Evolutionary conservation across 306 rosid species (phyloP), one percentile per base, ranked within the genome.

Genomic region (Cicer chorassanicum): DNA sequence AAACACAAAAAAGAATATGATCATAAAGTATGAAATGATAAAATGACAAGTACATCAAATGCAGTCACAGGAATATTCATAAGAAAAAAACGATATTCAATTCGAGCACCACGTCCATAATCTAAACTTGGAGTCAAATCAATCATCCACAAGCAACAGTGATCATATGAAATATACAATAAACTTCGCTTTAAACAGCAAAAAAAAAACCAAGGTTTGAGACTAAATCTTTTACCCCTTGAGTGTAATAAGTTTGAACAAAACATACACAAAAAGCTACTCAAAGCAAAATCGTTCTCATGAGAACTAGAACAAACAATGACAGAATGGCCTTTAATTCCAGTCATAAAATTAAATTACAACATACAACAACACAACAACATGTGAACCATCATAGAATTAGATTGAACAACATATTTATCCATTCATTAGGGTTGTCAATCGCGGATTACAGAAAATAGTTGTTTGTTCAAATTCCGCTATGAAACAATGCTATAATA

Each of bases 41-140:
- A 29, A 59, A 59, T 59, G 42, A 29, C 42, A 6, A 24, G 16
- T 59, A 11, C 65, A 59, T 59, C 42, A 59, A 59, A 59, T 29
- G 15, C 16, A 21, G 42, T 15, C 24, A 15, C 13, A 40, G 69
- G 50, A 49, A 16, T 40, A 4, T 15, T 64, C 50, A 40, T 34
- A 66, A 21, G 54, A 49, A 14, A 56, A 67, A 67, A 67, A 14
- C 41, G 16, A 76, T 44, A 76, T 67, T 36, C 50, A 66, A 55
- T 41, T 49, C 53, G 39, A 63, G 59, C 36, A 74, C 50, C 15
- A n/a, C 43, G 9, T 43, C 6, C 51, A 74, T 7, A 63, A 49
- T 46, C 71, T 39, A 45, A 49, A 63, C 70, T 56, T 56, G 14
- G n/a, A 1, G 6, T 56, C 46, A 62, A 36, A 36, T n/a, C 44